Conservation (phyloP, 441 rosid genomes). For the Arabidopsis hybrid region DNA sequence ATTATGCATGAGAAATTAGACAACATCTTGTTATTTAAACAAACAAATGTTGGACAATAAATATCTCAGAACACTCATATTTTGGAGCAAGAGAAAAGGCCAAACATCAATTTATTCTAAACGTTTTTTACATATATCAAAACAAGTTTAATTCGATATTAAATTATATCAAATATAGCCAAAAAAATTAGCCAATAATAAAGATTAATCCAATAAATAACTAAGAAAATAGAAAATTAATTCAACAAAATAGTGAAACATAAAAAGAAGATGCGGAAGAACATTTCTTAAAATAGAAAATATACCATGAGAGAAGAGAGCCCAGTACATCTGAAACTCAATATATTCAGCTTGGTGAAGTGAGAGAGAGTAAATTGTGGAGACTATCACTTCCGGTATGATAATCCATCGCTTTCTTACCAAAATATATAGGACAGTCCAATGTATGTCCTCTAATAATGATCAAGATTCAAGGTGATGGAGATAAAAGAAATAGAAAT, state of each 20-base stretch:
- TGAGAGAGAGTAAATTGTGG: neutral
- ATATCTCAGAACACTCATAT: neutral
- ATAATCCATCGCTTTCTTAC: slow-evolving; percentile 18
- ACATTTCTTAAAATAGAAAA: neutral
- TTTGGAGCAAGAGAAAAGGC: neutral
- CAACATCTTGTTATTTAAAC: neutral
- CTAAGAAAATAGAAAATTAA: neutral
- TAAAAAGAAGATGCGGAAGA: neutral
- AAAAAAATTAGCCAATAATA: neutral
- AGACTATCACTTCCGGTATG: neutral
- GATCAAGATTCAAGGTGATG: neutral
- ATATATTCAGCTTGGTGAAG: neutral
- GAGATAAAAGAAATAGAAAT: neutral
- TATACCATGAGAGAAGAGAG: slow-evolving; percentile 26
- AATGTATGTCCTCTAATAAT: neutral
- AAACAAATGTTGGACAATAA: neutral
- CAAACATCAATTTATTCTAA: neutral
- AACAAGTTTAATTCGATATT: neutral
- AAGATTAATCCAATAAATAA: neutral
- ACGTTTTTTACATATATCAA: neutral
- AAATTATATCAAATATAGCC: neutral
- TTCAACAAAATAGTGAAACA: neutral
- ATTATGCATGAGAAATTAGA: neutral
- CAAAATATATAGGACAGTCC: slow-evolving; percentile 8
- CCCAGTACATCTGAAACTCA: neutral